A percentile compares a stretch with the other conserved stretches of the same genome.
Conservation (phyloP, 2,329 filamentous ascomycete species). For the Talaromyces sp. region DNA sequence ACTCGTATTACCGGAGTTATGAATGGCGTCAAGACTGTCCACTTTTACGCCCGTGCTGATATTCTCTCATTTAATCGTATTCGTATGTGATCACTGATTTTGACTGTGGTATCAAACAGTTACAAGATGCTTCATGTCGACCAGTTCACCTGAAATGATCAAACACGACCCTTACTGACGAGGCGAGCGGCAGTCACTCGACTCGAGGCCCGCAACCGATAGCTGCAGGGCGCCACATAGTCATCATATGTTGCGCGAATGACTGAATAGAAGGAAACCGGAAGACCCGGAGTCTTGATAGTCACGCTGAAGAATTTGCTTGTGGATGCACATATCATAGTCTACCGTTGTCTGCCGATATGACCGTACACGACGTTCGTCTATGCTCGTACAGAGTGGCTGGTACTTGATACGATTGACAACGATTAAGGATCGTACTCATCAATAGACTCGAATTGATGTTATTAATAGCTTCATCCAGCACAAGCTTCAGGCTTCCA, state of each 20-base stretch:
- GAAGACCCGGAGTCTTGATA: not conserved
- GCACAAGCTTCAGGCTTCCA: not conserved
- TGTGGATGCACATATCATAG: not conserved
- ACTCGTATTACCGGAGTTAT: constrained; percentile 3
- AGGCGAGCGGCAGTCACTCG: not conserved
- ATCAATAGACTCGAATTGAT: not conserved
- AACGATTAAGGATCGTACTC: not conserved
- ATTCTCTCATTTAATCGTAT: not conserved
- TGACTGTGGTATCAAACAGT: not conserved
- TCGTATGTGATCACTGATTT: not conserved
- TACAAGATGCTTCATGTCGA: not conserved
- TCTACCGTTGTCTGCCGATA: not conserved
- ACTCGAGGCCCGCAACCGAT: not conserved
- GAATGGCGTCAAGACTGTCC: not conserved
- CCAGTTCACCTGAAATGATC: not conserved
- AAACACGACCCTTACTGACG: not conserved
- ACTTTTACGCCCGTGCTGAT: not conserved
- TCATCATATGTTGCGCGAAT: constrained; percentile 4
- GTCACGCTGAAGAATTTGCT: constrained; percentile 1
- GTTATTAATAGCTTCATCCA: constrained; percentile 8
- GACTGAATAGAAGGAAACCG: not conserved
- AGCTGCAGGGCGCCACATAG: constrained; percentile 1
- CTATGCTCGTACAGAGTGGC: not conserved
- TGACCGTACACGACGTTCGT: not conserved
- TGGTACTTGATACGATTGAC: not conserved